Evolutionary conservation across 768 basidiomycete species (phyloP), one percentile per base, ranked within the genome.

Genomic region (Dentipellis sp.): DNA sequence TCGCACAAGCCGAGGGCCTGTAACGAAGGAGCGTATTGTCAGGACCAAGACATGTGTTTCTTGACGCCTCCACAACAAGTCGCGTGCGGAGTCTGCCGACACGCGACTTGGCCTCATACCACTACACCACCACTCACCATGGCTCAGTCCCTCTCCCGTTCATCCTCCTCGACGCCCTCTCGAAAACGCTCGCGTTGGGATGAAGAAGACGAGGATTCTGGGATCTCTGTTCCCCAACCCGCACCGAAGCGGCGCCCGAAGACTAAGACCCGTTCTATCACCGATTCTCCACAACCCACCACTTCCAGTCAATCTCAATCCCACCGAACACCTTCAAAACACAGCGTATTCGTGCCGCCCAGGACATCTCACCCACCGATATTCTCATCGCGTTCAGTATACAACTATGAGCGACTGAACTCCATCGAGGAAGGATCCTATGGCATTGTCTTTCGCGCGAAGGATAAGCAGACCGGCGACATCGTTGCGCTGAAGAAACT

Each of bases 391-490:
- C 87, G 95, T 21, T 94, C 93, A 4, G 95, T 97, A 1, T 95
- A 93, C 71, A 83, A 80, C 63, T 97, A 97, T 68, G 94, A 97
- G 63, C 77, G 90, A 42, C 76, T 99, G 54, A 99, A 99, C 69
- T 91, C 97, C 64, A 99, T 99, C 64, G 97, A 98, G 71, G 97
- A 99, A 72, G 97, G 97, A 4, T 93, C 91, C 0, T 99, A 99
- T 63, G 97, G 97, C 16, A 84, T 98, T 39, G 97, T 99, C 14
- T 98, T 92, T 60, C 84, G 97, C n/a, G 97, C 97, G 19, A 78
- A 83, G 63, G 95, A 97, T 72, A 95, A 91, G 68, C 81, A 91
- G 66, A 93, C 94, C 0, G 92, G 93, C 5, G 94, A 94, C 60
- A 91, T 98, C 21, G 97, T 98, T 23, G 97, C 97, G 12, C 70